These are phyloP conservation scores for Arthromyces matolae DNA, from an alignment of 768 basidiomycete genomes.

Conservation along the genomic window DNA sequence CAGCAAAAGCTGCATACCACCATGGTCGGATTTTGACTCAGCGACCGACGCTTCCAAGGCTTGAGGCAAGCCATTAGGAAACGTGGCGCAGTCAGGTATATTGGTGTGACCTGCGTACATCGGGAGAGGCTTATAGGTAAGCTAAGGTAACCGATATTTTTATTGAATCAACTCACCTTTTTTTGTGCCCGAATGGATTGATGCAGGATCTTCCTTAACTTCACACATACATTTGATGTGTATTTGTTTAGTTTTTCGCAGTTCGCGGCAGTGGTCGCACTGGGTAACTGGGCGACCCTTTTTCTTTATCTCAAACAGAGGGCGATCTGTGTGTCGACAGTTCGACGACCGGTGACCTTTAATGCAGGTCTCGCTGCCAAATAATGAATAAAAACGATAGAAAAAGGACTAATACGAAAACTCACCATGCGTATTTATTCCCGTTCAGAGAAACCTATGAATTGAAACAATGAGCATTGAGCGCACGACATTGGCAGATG, in stretches of 20 bases:
- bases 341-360: slow-evolving; percentile 90
- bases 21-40: slow-evolving; percentile 59
- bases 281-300: slow-evolving; percentile 91
- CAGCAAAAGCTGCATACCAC: slow-evolving; percentile 56
- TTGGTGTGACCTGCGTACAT: slow-evolving; percentile 48
- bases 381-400: slow-evolving; percentile 6
- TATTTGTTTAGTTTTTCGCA: slow-evolving; percentile 81
- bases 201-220: slow-evolving; percentile 62
- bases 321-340: slow-evolving; percentile 85
- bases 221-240: slow-evolving; percentile 86
- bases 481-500: too few relatives aligned
- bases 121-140: slow-evolving; percentile 45
- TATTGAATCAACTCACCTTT: slow-evolving; percentile 53
- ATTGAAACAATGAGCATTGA: too few relatives aligned
- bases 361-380: slow-evolving; percentile 82
- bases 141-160: slow-evolving; percentile 26
- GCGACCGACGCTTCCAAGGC: slow-evolving; percentile 65
- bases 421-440: slow-evolving; percentile 83
- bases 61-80: slow-evolving; percentile 73
- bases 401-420: too few relatives aligned
- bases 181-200: slow-evolving; percentile 43
- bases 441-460: slow-evolving; percentile 71
- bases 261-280: slow-evolving; percentile 82
- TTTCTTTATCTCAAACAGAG: slow-evolving; percentile 89
- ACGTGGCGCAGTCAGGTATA: slow-evolving; percentile 69